Evolutionary conservation across 2,329 filamentous ascomycete species (phyloP).

Genomic region (Sclerotinia nivalis): DNA sequence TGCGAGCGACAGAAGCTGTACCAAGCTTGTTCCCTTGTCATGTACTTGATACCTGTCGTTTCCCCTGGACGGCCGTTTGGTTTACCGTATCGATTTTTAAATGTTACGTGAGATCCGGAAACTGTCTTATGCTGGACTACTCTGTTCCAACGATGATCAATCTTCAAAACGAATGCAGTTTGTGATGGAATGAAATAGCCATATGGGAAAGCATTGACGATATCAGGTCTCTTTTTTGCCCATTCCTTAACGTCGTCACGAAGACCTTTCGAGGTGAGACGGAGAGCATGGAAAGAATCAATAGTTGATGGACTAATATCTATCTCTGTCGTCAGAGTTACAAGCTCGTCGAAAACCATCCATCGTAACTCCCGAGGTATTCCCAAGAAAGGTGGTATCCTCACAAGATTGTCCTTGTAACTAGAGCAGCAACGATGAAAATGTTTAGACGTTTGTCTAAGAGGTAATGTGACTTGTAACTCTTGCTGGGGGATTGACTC

Average conservation of each 20-base stretch:
- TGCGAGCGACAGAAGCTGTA: not conserved
- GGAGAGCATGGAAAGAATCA: not conserved
- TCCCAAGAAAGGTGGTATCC: not conserved
- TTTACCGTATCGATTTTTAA: not conserved
- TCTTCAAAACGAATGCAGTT: not conserved
- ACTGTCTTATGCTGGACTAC: not conserved
- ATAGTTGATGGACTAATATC: not conserved
- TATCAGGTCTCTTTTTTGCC: not conserved
- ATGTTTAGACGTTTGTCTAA: not conserved
- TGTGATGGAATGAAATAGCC: not conserved
- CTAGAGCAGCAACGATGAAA: accelerated
- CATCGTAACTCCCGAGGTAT: not conserved
- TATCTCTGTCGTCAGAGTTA: not conserved
- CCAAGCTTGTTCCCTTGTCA: not conserved
- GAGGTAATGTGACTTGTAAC: accelerated
- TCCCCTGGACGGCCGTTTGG: accelerated
- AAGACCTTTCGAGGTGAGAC: constrained; percentile 6
- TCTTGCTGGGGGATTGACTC: not conserved
- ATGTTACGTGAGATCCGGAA: not conserved
- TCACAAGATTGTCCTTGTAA: not conserved
- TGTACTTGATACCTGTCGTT: not conserved
- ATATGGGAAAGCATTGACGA: not conserved
- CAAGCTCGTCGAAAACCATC: not conserved
- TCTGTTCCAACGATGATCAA: not conserved
- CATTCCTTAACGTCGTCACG: not conserved